phyloP scores from a whole-genome alignment of 768 basidiomycete genomes.

The Vishniacozyma victoriae region DNA sequence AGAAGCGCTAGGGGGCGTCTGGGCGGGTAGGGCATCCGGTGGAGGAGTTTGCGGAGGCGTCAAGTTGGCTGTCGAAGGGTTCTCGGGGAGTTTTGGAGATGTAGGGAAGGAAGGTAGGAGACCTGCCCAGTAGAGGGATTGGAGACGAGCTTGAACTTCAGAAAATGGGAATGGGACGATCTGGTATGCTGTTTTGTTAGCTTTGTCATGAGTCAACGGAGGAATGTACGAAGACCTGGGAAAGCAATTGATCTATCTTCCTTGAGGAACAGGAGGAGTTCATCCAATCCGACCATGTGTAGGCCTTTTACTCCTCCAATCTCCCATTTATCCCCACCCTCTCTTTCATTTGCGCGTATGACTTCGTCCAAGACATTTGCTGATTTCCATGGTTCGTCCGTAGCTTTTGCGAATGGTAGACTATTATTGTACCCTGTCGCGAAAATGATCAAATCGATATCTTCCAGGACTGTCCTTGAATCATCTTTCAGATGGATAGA shows the following conservation, averaged over 20 bases:
- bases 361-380: conserved; percentile 13
- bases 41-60: conserved; percentile 4
- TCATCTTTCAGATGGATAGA: too few species aligned
- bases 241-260: conserved; percentile 45
- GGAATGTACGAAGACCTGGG: conserved; percentile 39
- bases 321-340: conserved; percentile 29
- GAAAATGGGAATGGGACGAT: conserved; percentile 70
- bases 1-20: not conserved
- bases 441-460: conserved; percentile 47
- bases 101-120: conserved; percentile 33
- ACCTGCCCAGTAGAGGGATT: conserved; percentile 39
- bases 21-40: not conserved
- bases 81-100: conserved; percentile 18
- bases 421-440: conserved; percentile 49
- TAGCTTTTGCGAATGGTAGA: conserved; percentile 41
- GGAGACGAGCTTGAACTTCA: conserved; percentile 64
- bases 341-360: conserved; percentile 18
- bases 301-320: conserved; percentile 37
- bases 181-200: conserved; percentile 35
- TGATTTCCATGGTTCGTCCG: conserved; percentile 40
- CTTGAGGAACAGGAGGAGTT: conserved; percentile 44
- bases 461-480: too few species aligned
- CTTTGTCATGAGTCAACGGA: not conserved
- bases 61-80: conserved; percentile 31
- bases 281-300: conserved; percentile 43